Evolutionary conservation across 768 basidiomycete genomes (phyloP).

Genomic region (Suillus tomentosus): DNA sequence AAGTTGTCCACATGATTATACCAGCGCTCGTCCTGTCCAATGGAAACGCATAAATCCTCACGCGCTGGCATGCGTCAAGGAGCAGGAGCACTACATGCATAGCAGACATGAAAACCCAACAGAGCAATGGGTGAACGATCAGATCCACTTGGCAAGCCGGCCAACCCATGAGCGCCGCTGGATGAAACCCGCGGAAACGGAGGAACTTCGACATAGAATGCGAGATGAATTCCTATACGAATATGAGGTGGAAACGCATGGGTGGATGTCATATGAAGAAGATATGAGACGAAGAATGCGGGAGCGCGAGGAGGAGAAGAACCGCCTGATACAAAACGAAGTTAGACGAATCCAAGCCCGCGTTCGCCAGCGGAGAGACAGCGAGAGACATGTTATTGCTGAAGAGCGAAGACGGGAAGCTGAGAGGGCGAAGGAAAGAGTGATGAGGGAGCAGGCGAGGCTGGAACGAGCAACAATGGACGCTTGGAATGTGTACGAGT

Average conservation of each 20-base stretch:
- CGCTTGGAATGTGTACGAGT: constrained; percentile 68
- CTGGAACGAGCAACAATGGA: constrained; percentile 49
- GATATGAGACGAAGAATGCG: constrained; percentile 45
- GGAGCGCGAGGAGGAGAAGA: constrained; percentile 45
- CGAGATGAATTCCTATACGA: constrained; percentile 57
- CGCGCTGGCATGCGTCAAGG: constrained; percentile 44
- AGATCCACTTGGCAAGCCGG: constrained; percentile 40
- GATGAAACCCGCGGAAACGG: constrained; percentile 28
- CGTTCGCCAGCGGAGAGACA: constrained; percentile 51
- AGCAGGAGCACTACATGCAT: constrained; percentile 50
- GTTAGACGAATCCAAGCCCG: constrained; percentile 54
- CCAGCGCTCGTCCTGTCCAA: constrained; percentile 17
- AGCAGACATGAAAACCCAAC: constrained; percentile 51
- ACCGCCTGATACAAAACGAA: constrained; percentile 54
- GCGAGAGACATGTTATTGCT: constrained; percentile 46
- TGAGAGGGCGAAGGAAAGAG: constrained; percentile 42
- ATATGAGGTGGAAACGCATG: constrained; percentile 52
- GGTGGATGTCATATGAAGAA: constrained; percentile 54
- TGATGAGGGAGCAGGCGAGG: constrained; percentile 43
- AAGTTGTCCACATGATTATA: constrained; percentile 21
- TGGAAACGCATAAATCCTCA: constrained; percentile 34
- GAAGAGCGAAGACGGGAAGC: constrained; percentile 46
- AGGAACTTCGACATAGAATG: constrained; percentile 39
- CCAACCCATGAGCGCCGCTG: constrained; percentile 28
- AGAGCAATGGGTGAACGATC: constrained; percentile 66